Conservation (phyloP, 2,329 filamentous ascomycete species). For the Aspergillus sp. region DNA sequence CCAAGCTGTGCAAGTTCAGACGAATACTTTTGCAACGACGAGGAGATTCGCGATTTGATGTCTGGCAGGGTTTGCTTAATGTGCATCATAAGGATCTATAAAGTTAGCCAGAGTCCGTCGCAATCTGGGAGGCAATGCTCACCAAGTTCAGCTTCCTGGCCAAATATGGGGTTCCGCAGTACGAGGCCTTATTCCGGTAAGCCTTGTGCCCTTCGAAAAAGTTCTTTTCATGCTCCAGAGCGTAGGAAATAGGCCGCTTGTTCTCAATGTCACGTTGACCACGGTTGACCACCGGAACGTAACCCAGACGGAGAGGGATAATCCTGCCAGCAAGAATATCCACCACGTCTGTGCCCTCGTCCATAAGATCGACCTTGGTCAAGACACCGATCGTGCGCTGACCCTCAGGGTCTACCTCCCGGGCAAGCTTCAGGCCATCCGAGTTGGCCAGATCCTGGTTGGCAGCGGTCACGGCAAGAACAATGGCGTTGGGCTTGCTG, state of each 20-base stretch:
- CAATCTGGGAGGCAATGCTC: background rate
- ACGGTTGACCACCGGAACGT: constrained; percentile 96
- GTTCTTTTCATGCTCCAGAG: constrained; percentile 90
- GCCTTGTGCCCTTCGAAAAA: constrained; percentile 99
- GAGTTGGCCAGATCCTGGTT: constrained; percentile 99
- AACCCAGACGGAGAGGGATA: constrained; percentile 91
- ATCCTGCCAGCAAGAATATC: constrained; percentile 97
- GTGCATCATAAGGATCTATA: constrained; percentile 97
- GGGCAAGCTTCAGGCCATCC: constrained; percentile 91
- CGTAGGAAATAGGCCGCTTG: constrained; percentile 89
- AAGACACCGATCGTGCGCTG: constrained; percentile 98
- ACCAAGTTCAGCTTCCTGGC: constrained; percentile 93
- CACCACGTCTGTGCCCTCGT: constrained; percentile 96
- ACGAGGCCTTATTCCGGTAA: constrained; percentile 97
- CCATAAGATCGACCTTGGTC: constrained; percentile 99
- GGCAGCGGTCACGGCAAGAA: constrained; percentile 92
- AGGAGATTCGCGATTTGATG: constrained; percentile 96
- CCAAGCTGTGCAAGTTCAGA: constrained; percentile 81
- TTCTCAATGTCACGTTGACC: constrained; percentile 98
- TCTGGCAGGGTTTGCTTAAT: constrained; percentile 99
- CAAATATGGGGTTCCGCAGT: constrained; percentile 96
- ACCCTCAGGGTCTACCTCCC: constrained; percentile 96
- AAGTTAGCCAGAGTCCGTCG: constrained; percentile 29
- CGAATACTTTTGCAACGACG: constrained; percentile 89
- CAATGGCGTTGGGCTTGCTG: constrained; percentile 96